Evolutionary conservation across 2,329 filamentous ascomycete species (phyloP), one percentile per base, ranked within the genome.

Genomic region (Tolypocladium album): DNA sequence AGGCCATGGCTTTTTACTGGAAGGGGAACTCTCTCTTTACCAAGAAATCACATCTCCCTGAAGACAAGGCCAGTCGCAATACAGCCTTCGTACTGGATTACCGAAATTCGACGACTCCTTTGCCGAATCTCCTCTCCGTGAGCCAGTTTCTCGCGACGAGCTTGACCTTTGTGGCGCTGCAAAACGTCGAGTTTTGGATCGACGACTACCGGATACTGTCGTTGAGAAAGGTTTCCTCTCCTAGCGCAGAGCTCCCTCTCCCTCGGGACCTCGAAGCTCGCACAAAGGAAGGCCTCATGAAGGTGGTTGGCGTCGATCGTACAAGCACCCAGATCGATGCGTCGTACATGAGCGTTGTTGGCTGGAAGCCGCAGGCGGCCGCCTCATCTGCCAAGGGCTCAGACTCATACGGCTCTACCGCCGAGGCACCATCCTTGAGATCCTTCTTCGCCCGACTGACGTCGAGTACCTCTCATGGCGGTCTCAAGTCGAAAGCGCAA

Each of bases 1-100:
- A 96, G 74, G 92, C 92, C 43, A 97, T 99, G 90, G 93, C 93
- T 0, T 99, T 99, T 70, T 99, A 97, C 77, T 99, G 94, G 95
- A 97, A 97, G 73, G 92, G 89, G n/a, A 97, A 97, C 72, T 90
- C 91, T 6, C 82, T 99, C 1, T 97, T 96, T 72, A 99, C 95
- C 31, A 88, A 92, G 67, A 90, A 91, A 66, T 81, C 94, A 27
- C 86, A 87, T 65, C 76, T 97, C 9, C 86, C 88, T 1, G 79
- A 84, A 55, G 83, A 84, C 31, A 82, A 91, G 68, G 76, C 80
- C 20, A 88, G 81, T 59, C 78, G 79, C 39, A 84, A 93, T 67
- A 99, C 95, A 2, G 89, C 88, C n/a, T 99, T 99, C 70, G 87
- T 97, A 55, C 81, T 99, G 55, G 92, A 97, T 70, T 97, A 97